Evolutionary conservation across 495 filamentous ascomycete genomes (phyloP), one percentile per base, ranked within the genome.

Genomic region (Neurospora africana): DNA sequence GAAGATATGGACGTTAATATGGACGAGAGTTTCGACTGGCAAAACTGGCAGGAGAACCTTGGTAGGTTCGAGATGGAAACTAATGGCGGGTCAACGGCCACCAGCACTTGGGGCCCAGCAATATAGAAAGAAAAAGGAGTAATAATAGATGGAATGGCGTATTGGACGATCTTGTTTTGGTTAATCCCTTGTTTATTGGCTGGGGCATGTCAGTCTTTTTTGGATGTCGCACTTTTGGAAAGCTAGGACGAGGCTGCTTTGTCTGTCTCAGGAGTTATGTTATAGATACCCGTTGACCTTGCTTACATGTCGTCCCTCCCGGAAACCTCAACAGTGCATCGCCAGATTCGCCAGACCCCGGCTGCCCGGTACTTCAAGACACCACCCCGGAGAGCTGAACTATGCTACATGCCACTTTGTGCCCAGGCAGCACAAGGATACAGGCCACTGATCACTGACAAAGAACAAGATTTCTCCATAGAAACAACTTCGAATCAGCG

Each of bases 1-100:
- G 79, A 81, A 15, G 83, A 85, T 15, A 68, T 81, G 23, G 81
- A 83, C 36, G 80, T 83, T 68, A 82, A 82, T 23, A 76, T 80
- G 68, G 79, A 82, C 19, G 83, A 85, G 4, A 76, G 77, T 1
- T 84, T 86, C 68, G 82, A 84, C 71, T 86, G 84, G 84, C 82
- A 86, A 74, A 82, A 74, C 44, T 86, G 81, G 80, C 80, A 84
- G 72, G 82, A 85, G 69, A 81, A 74, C 30, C 38, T 82, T 68
- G 76, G 75, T 43, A 69, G 74, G 69, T 82, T 78, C 11, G 79
- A 81, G 73, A 72, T 80, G n/a, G 78, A 78, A 70, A 72, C 77
- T 15, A 76, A 71, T 70, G 78, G 77, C 11, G 74, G 77, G 4
- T 65, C 53, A 33, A 35, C 72, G 69, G 69, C 70, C 44, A 74